Percentiles rank a stretch among this genome's conserved stretches.
phyloP scores from a whole-genome alignment of 768 basidiomycete genomes.

The Pisolithus sp. region DNA sequence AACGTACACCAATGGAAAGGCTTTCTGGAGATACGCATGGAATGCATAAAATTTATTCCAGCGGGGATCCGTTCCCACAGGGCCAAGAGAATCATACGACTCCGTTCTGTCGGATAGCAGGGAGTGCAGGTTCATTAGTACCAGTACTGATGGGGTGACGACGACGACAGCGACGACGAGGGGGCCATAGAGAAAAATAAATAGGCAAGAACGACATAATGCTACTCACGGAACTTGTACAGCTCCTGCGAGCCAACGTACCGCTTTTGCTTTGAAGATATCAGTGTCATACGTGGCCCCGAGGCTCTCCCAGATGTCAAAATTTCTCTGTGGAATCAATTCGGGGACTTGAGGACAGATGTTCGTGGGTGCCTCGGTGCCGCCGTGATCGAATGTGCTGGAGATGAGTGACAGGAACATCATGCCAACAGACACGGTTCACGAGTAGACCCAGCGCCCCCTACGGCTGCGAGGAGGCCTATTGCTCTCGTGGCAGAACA shows the following conservation, averaged over 20 bases:
- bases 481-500: too few relatives aligned
- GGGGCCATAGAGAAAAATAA: too few relatives aligned
- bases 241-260: conserved; percentile 34
- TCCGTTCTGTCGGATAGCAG: conserved; percentile 41
- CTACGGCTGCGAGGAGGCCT: too few relatives aligned
- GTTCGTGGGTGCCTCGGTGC: background rate
- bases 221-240: conserved; percentile 35
- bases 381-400: too few relatives aligned
- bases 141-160: background rate
- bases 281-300: conserved; percentile 27
- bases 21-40: conserved; percentile 45
- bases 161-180: too few relatives aligned
- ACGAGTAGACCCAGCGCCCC: too few relatives aligned
- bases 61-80: conserved; percentile 42
- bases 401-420: too few relatives aligned
- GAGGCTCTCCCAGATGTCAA: conserved; percentile 27
- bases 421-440: too few relatives aligned
- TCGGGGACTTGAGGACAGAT: conserved; percentile 32
- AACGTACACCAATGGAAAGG: conserved; percentile 59
- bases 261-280: conserved; percentile 28
- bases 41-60: conserved; percentile 51
- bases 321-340: conserved; percentile 30
- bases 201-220: too few relatives aligned
- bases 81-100: conserved; percentile 43
- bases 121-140: background rate